Percentiles rank a stretch among this genome's conserved stretches.
Evolutionary conservation across 2,329 filamentous ascomycete species (phyloP).

Genomic region (Neonectria magnoliae): DNA sequence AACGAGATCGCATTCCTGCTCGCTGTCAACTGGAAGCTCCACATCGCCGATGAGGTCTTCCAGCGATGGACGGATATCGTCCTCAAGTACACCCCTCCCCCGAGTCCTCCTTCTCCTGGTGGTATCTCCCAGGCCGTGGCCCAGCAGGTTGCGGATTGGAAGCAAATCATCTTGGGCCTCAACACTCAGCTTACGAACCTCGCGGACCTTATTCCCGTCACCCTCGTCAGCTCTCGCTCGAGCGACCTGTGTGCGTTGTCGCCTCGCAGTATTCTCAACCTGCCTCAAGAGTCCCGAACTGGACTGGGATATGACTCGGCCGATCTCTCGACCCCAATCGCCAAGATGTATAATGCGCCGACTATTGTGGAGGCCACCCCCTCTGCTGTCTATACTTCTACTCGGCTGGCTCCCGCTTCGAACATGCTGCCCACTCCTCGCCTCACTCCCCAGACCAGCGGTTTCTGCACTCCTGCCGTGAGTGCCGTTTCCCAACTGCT

Average conservation of each 20-base stretch:
- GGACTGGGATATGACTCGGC: constrained; percentile 50
- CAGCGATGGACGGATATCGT: constrained; percentile 95
- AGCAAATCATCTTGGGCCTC: constrained; percentile 65
- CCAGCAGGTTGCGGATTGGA: constrained; percentile 65
- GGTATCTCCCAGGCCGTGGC: constrained; percentile 54
- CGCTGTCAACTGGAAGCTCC: constrained; percentile 92
- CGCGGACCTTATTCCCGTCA: constrained; percentile 58
- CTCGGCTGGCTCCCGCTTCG: constrained; percentile 62
- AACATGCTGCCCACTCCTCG: constrained; percentile 68
- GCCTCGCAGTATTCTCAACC: constrained; percentile 57
- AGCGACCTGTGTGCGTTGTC: constrained; percentile 52
- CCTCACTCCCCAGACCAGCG: constrained; percentile 64
- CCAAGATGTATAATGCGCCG: constrained; percentile 54
- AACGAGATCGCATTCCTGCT: constrained; percentile 94
- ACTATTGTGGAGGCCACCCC: constrained; percentile 60
- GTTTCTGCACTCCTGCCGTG: constrained; percentile 69
- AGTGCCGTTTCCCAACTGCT: constrained; percentile 62
- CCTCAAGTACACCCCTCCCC: constrained; percentile 82
- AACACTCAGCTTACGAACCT: constrained; percentile 69
- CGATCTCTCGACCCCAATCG: constrained; percentile 51
- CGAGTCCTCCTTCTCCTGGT: constrained; percentile 65
- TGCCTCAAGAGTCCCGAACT: constrained; percentile 50
- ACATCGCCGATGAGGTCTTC: constrained; percentile 89
- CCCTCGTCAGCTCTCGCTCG: constrained; percentile 42
- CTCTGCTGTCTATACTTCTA: constrained; percentile 54